Percentiles rank a stretch among this genome's conserved stretches.
Conservation (phyloP, 1,284 basidiomycete genomes). For the Tausonia pullulans region DNA sequence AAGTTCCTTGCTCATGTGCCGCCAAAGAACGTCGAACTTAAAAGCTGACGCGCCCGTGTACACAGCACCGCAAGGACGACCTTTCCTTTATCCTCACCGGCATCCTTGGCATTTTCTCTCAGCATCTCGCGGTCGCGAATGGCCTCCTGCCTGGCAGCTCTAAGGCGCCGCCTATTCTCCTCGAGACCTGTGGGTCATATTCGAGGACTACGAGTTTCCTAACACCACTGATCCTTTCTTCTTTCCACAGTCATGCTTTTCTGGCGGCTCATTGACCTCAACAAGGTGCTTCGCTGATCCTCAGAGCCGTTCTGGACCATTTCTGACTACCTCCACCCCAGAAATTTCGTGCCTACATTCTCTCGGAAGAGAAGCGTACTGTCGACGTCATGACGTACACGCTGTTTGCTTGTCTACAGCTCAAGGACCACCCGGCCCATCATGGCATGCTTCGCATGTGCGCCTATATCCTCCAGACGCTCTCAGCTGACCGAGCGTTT, state of each 20-base stretch:
- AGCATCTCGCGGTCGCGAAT: conserved; percentile 59
- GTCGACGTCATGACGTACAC: conserved; percentile 65
- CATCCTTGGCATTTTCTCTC: conserved; percentile 55
- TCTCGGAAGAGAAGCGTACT: conserved; percentile 43
- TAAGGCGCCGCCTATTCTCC: conserved; percentile 64
- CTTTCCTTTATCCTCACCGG: conserved; percentile 71
- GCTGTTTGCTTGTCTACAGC: conserved; percentile 37
- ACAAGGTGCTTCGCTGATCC: conserved; percentile 50
- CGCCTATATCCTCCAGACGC: conserved; percentile 81
- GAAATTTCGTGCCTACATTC: conserved; percentile 80
- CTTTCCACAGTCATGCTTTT: conserved; percentile 58
- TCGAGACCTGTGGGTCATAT: conserved; percentile 56
- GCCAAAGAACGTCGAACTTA: no score
- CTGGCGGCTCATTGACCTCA: conserved; percentile 82
- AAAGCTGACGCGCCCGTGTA: no score
- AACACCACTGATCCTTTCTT: no score
- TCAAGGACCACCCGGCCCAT: conserved; percentile 43
- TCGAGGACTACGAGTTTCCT: no score
- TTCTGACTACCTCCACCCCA: conserved; percentile 28
- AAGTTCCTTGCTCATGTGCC: conserved; percentile 25
- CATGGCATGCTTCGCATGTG: conserved; percentile 80
- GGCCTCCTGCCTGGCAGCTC: conserved; percentile 69
- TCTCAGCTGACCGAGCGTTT: conserved; percentile 73
- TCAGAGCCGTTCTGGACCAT: conserved; percentile 1
- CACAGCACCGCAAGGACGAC: conserved; percentile 73